A percentile compares a stretch with the other conserved stretches of the same genome.
Conservation (phyloP, 305 asterid genomes). For the Rubia peregrina region DNA sequence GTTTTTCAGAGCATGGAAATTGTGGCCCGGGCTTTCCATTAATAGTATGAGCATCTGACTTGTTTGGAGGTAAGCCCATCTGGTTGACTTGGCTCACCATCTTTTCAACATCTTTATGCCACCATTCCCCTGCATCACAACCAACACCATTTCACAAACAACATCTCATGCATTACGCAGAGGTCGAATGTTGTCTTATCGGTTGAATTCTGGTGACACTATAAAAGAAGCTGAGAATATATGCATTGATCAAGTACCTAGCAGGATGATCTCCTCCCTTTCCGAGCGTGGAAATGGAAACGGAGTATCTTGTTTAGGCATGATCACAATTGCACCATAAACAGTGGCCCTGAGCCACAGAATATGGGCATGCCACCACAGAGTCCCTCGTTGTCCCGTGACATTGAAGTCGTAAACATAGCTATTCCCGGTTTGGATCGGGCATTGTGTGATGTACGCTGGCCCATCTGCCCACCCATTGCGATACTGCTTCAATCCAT, state of each 20-base stretch:
- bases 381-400: constrained; percentile 38
- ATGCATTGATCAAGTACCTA: constrained; percentile 17
- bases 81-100: constrained; percentile 40
- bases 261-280: constrained; percentile 27
- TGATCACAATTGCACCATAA: constrained; percentile 3
- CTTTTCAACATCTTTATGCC: constrained; percentile 36
- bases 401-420: constrained; percentile 25
- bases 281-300: constrained; percentile 17
- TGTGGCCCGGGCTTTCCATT: constrained; percentile 59
- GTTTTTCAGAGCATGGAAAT: constrained; percentile 48
- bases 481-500: constrained; percentile 33
- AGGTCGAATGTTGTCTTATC: no score
- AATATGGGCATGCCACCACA: constrained; percentile 40
- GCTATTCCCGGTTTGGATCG: constrained; percentile 26
- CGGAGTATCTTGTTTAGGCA: background rate
- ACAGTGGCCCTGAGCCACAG: constrained; percentile 33
- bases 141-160: background rate
- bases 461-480: constrained; percentile 40
- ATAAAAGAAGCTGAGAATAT: no score
- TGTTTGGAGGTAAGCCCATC: constrained; percentile 45
- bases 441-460: constrained; percentile 34
- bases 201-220: no score
- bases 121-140: background rate
- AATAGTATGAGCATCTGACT: constrained; percentile 54
- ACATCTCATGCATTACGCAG: no score